Conservation (phyloP, 106 monocot species). For the Agapanthus africanus region DNA sequence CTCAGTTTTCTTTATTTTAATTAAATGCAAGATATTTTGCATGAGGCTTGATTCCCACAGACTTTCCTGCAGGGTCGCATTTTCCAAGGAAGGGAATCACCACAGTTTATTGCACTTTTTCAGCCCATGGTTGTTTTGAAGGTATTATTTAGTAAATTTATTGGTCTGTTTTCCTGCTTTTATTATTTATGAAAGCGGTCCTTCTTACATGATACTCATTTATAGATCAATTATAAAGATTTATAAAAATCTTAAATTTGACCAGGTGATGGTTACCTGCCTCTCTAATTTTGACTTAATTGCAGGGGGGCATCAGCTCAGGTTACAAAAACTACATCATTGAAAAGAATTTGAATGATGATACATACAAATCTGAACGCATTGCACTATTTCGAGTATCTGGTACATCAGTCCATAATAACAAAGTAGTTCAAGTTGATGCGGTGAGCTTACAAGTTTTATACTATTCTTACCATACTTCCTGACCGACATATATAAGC, state of each 20-base stretch:
- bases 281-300: no score
- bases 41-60: background rate
- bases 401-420: slow-evolving; percentile 58
- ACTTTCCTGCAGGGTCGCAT: slow-evolving; percentile 64
- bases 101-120: slow-evolving; percentile 90
- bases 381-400: slow-evolving; percentile 70
- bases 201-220: no score
- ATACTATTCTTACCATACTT: background rate
- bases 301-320: slow-evolving; percentile 74
- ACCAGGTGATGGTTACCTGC: no score
- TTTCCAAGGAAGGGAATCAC: slow-evolving; percentile 88
- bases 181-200: no score
- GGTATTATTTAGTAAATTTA: slow-evolving; percentile 53
- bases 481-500: no score
- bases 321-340: slow-evolving; percentile 65
- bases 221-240: no score
- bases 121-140: slow-evolving; percentile 94
- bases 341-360: slow-evolving; percentile 52
- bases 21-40: no score
- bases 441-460: slow-evolving; percentile 36
- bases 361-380: slow-evolving; percentile 62
- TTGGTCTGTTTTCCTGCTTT: no score
- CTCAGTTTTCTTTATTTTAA: background rate
- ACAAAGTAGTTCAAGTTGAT: slow-evolving; percentile 86
- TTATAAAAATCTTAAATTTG: no score